Percentiles rank a stretch among this genome's conserved stretches.
These are phyloP conservation scores for Sequoia sempervirens DNA, from an alignment of 75 land plant species.

Conservation along the genomic window DNA sequence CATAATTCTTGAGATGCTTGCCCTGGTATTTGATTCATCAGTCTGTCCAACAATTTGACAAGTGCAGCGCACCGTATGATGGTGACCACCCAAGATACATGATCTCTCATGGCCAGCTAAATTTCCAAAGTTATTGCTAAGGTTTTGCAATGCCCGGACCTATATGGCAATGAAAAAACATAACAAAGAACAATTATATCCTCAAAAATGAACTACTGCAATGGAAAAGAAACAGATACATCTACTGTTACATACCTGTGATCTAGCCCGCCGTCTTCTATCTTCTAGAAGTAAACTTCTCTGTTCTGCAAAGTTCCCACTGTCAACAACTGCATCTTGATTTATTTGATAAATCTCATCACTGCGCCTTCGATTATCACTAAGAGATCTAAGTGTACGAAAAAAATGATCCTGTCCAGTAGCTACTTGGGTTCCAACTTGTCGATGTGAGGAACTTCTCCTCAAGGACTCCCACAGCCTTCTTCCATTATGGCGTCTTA, in stretches of 20 bases:
- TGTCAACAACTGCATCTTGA: slow-evolving; percentile 31
- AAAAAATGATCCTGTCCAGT: slow-evolving; percentile 16
- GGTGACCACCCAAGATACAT: slow-evolving; percentile 74
- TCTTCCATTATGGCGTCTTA: slow-evolving; percentile 29
- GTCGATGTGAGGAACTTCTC: slow-evolving; percentile 27
- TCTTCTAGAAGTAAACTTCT: slow-evolving; percentile 67
- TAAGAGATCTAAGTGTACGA: slow-evolving; percentile 14
- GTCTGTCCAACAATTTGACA: slow-evolving; percentile 47
- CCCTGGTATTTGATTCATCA: slow-evolving; percentile 65
- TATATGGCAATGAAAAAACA: slow-evolving; percentile 17
- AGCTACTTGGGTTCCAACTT: slow-evolving; percentile 6
- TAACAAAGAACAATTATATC: background rate
- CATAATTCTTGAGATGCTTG: slow-evolving; percentile 91
- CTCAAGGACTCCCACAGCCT: slow-evolving; percentile 30
- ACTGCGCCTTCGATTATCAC: slow-evolving; percentile 22
- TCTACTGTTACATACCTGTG: slow-evolving; percentile 50
- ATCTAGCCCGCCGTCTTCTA: slow-evolving; percentile 73
- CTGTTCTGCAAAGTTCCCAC: slow-evolving; percentile 28
- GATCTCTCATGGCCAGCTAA: slow-evolving; percentile 68
- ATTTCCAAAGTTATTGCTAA: slow-evolving; percentile 70
- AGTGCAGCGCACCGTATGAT: slow-evolving; percentile 61
- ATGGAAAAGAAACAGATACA: background rate
- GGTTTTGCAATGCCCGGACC: slow-evolving; percentile 80
- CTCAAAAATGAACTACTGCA: background rate
- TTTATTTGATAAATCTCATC: slow-evolving; percentile 20